Percentiles rank a stretch among this genome's conserved stretches.
Conservation (phyloP, 495 filamentous ascomycete species). For the Trichoderma virens region DNA sequence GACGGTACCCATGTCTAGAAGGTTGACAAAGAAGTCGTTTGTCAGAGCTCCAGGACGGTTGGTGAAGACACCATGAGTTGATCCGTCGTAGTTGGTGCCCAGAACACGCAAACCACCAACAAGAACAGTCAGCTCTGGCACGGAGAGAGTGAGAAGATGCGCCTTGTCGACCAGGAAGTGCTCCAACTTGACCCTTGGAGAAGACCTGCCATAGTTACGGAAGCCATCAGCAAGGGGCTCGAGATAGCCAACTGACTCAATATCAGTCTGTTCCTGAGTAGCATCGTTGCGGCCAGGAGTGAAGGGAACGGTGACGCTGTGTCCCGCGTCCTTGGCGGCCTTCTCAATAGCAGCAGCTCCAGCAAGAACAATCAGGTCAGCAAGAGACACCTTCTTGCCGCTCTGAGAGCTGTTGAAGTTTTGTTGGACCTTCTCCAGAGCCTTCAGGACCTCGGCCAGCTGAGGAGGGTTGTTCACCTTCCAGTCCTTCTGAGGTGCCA, state of each 20-base stretch:
- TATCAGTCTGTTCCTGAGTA: slow-evolving; percentile 57
- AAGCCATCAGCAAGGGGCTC: slow-evolving; percentile 60
- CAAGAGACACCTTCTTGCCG: slow-evolving; percentile 61
- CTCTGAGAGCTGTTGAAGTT: slow-evolving; percentile 43
- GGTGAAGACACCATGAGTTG: slow-evolving; percentile 54
- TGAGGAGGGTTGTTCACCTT: slow-evolving; percentile 57
- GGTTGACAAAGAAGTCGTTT: slow-evolving; percentile 71
- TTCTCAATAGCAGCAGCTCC: slow-evolving; percentile 64
- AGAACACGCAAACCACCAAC: slow-evolving; percentile 60
- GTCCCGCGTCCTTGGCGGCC: slow-evolving; percentile 39
- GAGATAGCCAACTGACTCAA: slow-evolving; percentile 51
- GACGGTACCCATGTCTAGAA: slow-evolving; percentile 54
- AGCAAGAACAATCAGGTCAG: slow-evolving; percentile 63
- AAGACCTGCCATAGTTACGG: slow-evolving; percentile 63
- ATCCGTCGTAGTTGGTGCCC: slow-evolving; percentile 59
- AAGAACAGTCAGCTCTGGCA: slow-evolving; percentile 59
- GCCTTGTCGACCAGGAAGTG: slow-evolving; percentile 61
- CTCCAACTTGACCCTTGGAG: slow-evolving; percentile 50
- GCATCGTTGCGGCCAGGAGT: slow-evolving; percentile 42
- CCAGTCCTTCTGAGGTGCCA: slow-evolving; percentile 62
- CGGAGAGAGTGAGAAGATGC: slow-evolving; percentile 56
- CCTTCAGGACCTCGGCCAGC: slow-evolving; percentile 46
- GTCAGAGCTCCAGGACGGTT: slow-evolving; percentile 54
- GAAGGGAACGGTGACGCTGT: slow-evolving; percentile 35
- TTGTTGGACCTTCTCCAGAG: slow-evolving; percentile 53